Percentiles rank a stretch among this genome's conserved stretches.
These are phyloP conservation scores for Sphagnum tenellum DNA, from an alignment of 225 moss, liverwort and hornwort species.

Conservation along the genomic window DNA sequence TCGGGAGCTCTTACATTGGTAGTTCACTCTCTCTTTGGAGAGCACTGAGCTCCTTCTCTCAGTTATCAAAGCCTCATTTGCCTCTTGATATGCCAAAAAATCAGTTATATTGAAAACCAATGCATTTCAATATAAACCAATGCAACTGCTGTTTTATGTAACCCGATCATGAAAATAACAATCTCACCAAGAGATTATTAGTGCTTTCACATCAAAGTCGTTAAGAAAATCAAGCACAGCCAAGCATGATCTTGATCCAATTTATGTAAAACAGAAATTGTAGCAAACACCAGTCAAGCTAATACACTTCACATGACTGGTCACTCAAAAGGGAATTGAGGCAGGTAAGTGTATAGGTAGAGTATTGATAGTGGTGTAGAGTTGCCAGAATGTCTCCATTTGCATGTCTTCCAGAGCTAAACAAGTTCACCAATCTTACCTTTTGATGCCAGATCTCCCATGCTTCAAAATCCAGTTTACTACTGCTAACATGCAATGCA, in stretches of 20 bases:
- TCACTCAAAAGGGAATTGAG: no score
- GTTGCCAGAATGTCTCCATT: no score
- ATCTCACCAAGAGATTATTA: no score
- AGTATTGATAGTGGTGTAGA: no score
- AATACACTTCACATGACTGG: no score
- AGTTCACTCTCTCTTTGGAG: slow-evolving; percentile 75
- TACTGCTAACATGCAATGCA: slow-evolving; percentile 73
- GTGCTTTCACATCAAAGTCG: no score
- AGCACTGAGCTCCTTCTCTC: slow-evolving; percentile 68
- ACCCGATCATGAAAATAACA: slow-evolving; percentile 34
- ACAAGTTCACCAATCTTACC: slow-evolving; percentile 24
- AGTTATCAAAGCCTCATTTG: slow-evolving; percentile 77
- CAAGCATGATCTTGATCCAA: no score
- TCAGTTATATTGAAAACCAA: slow-evolving; percentile 86
- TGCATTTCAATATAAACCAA: slow-evolving; percentile 88
- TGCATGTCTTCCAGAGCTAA: no score
- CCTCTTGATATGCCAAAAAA: slow-evolving; percentile 82
- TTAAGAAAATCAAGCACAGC: no score
- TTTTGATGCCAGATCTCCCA: slow-evolving; percentile 71
- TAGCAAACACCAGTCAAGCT: no score
- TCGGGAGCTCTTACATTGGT: slow-evolving; percentile 67
- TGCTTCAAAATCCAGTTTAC: slow-evolving; percentile 86
- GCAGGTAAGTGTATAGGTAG: no score
- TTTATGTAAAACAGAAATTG: no score
- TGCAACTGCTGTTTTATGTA: slow-evolving; percentile 85